Base-by-base conservation (phyloP, 331 rosid species). In the Cydonia oblonga region DNA sequence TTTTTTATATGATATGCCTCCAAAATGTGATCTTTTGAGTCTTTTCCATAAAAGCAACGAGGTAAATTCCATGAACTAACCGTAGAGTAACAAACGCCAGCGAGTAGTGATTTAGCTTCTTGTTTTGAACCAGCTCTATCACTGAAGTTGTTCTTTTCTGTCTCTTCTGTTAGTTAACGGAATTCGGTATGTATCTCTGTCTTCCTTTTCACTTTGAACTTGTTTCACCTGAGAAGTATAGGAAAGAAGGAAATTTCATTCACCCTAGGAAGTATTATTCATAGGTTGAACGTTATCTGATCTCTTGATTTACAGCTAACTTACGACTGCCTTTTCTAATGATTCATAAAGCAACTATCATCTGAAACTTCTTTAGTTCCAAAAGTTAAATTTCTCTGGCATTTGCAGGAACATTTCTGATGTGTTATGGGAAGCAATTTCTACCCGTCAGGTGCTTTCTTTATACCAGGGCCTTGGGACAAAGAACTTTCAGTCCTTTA, bases 401-500 rank as follows among this genome's bases (percentile, higher is more conserved):
- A 53, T 64, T 26, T 86, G 91, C 79, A 93, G 98, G 86, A 88
- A 85, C 73, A 88, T 91, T 75, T 85, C 96, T 76, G 98, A 93
- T 84, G 97, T 93, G 65, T 75, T 93, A 30, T 86, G 92, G 97
- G 98, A 93, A 81, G 97, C 98, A 56, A 83, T 93, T 78, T 81
- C 96, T 73, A 88, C 81, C 2, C 86, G 83, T 42, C 95, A 83
- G 42, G 90, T 86, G 82, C 86, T 92, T 76, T 93, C 98, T 4
- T 74, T 91, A 75, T 93, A 85, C 82, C 97, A 93, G 79, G 98
- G 98, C 72, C 91, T 93, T 73, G 96, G 97, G 81, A 88, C 96
- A n/a, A 91, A 93, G 86, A 89, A 93, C 38, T 75, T 93, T 40
- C 97, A 89, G 81, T 86, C 97, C 69, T 93, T 88, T 68, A 67